These are phyloP conservation scores for Camellia japonica DNA, from an alignment of 148 eudicot genomes.

Conservation along the genomic window DNA sequence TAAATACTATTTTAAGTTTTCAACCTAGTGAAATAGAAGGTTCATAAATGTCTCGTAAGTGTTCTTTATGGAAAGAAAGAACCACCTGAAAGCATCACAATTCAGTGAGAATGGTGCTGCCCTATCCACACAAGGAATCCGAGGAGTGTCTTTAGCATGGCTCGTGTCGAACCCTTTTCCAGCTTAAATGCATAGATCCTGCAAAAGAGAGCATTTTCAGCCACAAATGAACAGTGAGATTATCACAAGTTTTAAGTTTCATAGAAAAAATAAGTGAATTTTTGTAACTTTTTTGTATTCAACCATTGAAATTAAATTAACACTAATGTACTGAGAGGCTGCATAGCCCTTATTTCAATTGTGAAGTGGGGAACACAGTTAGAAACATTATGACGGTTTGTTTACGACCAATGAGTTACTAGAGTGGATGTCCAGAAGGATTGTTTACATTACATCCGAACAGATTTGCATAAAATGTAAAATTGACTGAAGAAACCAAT, in stretches of 20 bases:
- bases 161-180: background rate
- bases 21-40: background rate
- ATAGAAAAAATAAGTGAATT: background rate
- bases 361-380: background rate
- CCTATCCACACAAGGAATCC: background rate
- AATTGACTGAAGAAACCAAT: too few relatives aligned
- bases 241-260: background rate
- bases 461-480: too few relatives aligned
- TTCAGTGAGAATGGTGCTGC: slow-evolving; percentile 2
- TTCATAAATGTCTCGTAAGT: background rate
- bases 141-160: background rate
- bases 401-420: background rate
- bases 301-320: background rate
- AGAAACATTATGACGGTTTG: background rate
- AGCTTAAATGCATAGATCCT: slow-evolving; percentile 12
- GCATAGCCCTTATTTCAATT: background rate
- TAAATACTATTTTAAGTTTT: background rate
- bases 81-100: background rate
- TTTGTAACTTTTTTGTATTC: background rate
- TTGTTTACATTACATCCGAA: too few relatives aligned
- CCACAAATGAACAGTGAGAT: background rate
- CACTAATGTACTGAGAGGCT: background rate
- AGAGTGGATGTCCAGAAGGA: background rate
- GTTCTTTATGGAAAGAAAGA: background rate
- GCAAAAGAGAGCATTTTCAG: background rate